phyloP scores from a whole-genome alignment of 805 yeast species.

The Metschnikowia henanensis region DNA sequence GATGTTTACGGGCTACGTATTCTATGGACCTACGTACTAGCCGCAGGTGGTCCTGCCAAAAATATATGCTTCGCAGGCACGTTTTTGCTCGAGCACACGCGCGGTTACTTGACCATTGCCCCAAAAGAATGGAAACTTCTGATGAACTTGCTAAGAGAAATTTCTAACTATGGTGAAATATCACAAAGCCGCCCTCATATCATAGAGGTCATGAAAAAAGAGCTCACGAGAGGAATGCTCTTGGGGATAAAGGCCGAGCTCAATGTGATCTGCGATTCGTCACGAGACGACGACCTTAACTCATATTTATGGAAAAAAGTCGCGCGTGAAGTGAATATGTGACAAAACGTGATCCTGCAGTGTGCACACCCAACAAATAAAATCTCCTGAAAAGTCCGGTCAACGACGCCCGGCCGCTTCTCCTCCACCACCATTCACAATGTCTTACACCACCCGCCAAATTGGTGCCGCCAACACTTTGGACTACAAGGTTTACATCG shows the following conservation, averaged over 20 bases:
- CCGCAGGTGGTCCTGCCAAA: conserved; percentile 2
- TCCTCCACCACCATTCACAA: conserved; percentile 21
- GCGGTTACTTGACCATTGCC: conserved; percentile 15
- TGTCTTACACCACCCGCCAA: conserved; percentile 88
- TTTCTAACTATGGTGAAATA: background rate
- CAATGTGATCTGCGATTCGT: conserved; percentile 36
- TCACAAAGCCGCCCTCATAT: background rate
- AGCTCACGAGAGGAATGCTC: conserved; percentile 53
- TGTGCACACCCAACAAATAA: conserved; percentile 16
- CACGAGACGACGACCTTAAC: conserved; percentile 8
- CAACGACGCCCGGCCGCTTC: conserved; percentile 2
- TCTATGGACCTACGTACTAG: conserved; percentile 12
- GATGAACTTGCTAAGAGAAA: conserved; percentile 11
- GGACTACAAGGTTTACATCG: conserved; percentile 89
- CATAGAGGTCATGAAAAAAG: conserved; percentile 30
- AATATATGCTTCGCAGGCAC: conserved; percentile 14
- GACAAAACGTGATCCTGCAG: conserved; percentile 16
- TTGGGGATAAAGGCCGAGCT: conserved; percentile 58
- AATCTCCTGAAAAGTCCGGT: conserved; percentile 11
- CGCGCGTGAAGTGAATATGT: conserved; percentile 9
- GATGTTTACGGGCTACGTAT: conserved; percentile 21
- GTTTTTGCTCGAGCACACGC: conserved; percentile 15
- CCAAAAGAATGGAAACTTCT: conserved; percentile 16
- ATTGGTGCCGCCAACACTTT: conserved; percentile 95
- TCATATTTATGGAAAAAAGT: conserved; percentile 17